Percentiles rank a stretch among this genome's conserved stretches.
phyloP scores from a whole-genome alignment of 139 green algal genomes.

The Chlamydomonas sp. region DNA sequence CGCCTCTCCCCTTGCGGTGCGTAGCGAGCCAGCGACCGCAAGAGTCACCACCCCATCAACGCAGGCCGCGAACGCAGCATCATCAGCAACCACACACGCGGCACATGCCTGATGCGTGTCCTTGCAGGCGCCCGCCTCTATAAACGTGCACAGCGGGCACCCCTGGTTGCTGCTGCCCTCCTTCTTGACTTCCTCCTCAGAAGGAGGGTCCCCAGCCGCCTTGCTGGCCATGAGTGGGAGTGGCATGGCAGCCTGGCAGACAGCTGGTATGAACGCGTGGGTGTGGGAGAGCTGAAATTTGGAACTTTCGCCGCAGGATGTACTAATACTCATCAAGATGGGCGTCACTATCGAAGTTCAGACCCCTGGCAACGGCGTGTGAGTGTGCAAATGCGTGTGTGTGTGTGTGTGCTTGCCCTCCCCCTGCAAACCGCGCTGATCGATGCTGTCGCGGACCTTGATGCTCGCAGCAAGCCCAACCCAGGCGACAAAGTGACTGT shows the following conservation, averaged over 20 bases:
- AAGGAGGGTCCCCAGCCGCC: too few species aligned
- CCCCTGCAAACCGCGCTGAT: background rate
- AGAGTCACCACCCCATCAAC: too few species aligned
- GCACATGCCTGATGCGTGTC: slow-evolving; percentile 19
- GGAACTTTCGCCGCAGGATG: too few species aligned
- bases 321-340: slow-evolving; percentile 9
- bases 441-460: background rate
- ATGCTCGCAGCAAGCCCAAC: slow-evolving; percentile 33
- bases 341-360: slow-evolving; percentile 13
- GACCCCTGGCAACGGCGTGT: slow-evolving; percentile 14
- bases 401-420: slow-evolving; percentile 4
- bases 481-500: slow-evolving; percentile 41
- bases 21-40: too few species aligned
- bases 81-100: background rate
- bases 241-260: too few species aligned
- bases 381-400: too few species aligned
- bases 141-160: slow-evolving; percentile 34
- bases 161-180: background rate
- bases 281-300: too few species aligned
- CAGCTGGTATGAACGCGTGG: too few species aligned
- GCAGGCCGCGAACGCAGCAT: too few species aligned
- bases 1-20: too few species aligned
- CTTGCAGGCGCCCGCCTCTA: slow-evolving; percentile 26
- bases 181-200: background rate
- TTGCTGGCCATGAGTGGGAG: too few species aligned